Evolutionary conservation across 164 flowering plant genomes (phyloP), one percentile per base, ranked within the genome.

Genomic region (Stephania cephalantha): DNA sequence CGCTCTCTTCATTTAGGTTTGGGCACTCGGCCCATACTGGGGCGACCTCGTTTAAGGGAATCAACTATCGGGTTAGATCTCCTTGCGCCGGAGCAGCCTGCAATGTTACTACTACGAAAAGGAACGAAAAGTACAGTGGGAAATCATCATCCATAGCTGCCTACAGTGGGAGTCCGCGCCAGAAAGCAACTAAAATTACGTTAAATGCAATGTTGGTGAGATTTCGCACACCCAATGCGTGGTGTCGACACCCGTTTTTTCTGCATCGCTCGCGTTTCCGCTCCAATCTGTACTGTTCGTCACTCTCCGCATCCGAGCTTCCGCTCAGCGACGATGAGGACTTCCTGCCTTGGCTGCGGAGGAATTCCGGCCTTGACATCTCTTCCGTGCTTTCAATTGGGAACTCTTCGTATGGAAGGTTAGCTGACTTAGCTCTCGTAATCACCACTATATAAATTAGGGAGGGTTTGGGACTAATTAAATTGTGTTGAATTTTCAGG

Each of bases 281-380:
- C 69, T 74, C 67, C 80, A 70, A 61, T 70, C 31, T 74, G 35
- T 10, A 69, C 4, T n/a, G 70, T 44, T 50, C 42, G 42, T 35
- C 53, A 22, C 18, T n/a, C 29, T 69, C 70, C 18, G 10, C 20
- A 66, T 61, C 64, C 31, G 77, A 82, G 88, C 80, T 71, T 17
- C 77, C 69, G 10, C 72, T 20, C 25, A 76, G 81, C 53, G 82
- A 75, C 68, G 82, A 72, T 9, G 82, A 72, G 9, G 87, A 82
- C 35, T 91, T 94, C 65, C 80, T 91, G 80, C 84, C 95, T 9
- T 94, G 98, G 98, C 75, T 94, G 77, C 88, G 81, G 79, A 71
- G 66, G 35, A 90, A 88, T 75, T 86, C 97, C 1, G 94, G 95
- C 25, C 55, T 70, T 25, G 82, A 86, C 71, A 86, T 91, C 70